Conservation (phyloP, 345 rosid species). For the Citrus hindsii region DNA sequence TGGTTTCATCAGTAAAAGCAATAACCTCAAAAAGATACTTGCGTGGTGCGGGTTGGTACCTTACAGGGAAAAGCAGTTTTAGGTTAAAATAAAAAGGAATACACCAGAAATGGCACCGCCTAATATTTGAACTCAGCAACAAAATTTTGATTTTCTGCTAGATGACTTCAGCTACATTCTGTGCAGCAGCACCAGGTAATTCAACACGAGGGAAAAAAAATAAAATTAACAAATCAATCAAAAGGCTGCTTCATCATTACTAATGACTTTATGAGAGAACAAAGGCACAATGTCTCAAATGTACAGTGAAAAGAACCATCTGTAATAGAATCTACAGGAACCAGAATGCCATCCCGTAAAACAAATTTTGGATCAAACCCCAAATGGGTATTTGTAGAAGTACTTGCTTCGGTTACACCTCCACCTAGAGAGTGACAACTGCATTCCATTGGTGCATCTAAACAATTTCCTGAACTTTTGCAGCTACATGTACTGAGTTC, state of each 20-base stretch:
- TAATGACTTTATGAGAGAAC: slow-evolving; percentile 57
- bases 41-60: too few relatives aligned
- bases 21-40: background rate
- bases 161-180: slow-evolving; percentile 11
- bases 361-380: slow-evolving; percentile 42
- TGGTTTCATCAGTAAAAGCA: background rate
- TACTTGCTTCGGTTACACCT: slow-evolving; percentile 20
- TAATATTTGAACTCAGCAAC: background rate
- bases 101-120: background rate
- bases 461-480: slow-evolving; percentile 32
- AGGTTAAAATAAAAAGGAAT: background rate
- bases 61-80: background rate
- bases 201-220: background rate
- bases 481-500: slow-evolving; percentile 37
- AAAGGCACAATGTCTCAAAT: slow-evolving; percentile 68
- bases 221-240: slow-evolving; percentile 28
- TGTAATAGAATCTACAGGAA: slow-evolving; percentile 37
- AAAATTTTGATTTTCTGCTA: slow-evolving; percentile 21
- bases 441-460: slow-evolving; percentile 43
- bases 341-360: slow-evolving; percentile 72
- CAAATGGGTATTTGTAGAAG: slow-evolving; percentile 15
- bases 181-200: slow-evolving; percentile 7
- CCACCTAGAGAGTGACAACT: slow-evolving; percentile 47
- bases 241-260: slow-evolving; percentile 48
- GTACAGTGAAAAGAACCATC: slow-evolving; percentile 60